Evolutionary conservation across 169 alveolate species (phyloP).

Genomic region (Nephromyces sp.): DNA sequence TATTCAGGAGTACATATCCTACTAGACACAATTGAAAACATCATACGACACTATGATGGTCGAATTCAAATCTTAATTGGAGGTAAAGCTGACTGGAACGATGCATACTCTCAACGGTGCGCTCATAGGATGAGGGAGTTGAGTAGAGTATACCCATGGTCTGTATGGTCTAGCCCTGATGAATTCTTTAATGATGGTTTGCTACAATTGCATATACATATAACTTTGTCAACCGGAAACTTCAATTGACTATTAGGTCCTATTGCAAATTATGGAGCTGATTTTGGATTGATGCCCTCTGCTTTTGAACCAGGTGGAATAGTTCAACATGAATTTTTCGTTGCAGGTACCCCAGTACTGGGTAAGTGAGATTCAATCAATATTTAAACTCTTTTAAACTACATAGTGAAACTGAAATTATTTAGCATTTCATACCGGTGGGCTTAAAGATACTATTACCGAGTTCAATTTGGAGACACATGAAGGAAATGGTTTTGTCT

Average conservation of each 20-base stretch:
- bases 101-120: constrained; percentile 54
- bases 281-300: constrained; percentile 82
- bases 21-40: constrained; percentile 70
- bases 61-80: constrained; percentile 75
- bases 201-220: not conserved
- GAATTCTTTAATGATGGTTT: constrained; percentile 72
- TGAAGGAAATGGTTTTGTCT: constrained; percentile 72
- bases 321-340: constrained; percentile 84
- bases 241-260: constrained; percentile 40
- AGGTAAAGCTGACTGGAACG: constrained; percentile 71
- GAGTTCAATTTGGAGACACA: constrained; percentile 53
- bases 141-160: constrained; percentile 56
- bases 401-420: not conserved
- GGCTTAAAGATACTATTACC: constrained; percentile 77
- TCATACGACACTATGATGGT: constrained; percentile 54
- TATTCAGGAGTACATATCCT: constrained; percentile 67
- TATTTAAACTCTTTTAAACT: not conserved
- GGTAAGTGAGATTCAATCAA: constrained; percentile 19
- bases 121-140: constrained; percentile 53
- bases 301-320: constrained; percentile 87
- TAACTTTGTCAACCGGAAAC: not conserved
- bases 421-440: constrained; percentile 77
- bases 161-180: constrained; percentile 81
- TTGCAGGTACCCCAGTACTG: constrained; percentile 83
- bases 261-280: constrained; percentile 70